Percentiles rank a stretch among this genome's conserved stretches.
Conservation (phyloP, 83 land plant species). For the Picea mariana region DNA sequence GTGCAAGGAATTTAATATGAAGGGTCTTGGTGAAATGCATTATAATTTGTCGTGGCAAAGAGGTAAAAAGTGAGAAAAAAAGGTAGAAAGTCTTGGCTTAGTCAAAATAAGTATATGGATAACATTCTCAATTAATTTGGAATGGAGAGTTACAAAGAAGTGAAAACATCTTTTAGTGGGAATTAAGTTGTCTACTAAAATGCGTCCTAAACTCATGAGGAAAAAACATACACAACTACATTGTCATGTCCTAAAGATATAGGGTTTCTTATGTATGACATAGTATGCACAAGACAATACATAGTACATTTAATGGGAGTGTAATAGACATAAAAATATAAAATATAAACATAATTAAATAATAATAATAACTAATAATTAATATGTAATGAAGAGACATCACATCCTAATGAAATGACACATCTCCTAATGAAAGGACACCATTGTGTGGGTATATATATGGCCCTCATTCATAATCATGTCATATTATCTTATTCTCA, state of each 20-base stretch:
- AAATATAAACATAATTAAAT: too few species aligned
- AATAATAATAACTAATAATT: too few species aligned
- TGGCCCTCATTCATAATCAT: too few species aligned
- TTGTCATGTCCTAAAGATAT: neutral
- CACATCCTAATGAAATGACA: too few species aligned
- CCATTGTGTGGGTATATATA: too few species aligned
- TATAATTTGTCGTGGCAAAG: neutral
- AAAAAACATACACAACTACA: neutral
- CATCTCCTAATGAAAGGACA: too few species aligned
- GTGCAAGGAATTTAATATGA: neutral
- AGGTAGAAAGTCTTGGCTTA: neutral
- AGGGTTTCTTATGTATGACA: too few species aligned
- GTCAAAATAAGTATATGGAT: neutral
- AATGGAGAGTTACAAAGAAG: neutral
- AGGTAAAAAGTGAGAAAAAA: neutral
- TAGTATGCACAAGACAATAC: too few species aligned
- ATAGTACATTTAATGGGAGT: too few species aligned
- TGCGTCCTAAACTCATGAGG: neutral
- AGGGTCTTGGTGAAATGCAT: neutral
- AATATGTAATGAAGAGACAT: too few species aligned
- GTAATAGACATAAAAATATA: too few species aligned
- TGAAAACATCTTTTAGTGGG: neutral
- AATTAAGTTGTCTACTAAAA: neutral
- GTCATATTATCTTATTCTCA: too few species aligned
- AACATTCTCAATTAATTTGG: neutral